These are phyloP conservation scores for Pseudopyricularia javanii DNA, from an alignment of 2,329 filamentous ascomycete genomes.

Conservation along the genomic window DNA sequence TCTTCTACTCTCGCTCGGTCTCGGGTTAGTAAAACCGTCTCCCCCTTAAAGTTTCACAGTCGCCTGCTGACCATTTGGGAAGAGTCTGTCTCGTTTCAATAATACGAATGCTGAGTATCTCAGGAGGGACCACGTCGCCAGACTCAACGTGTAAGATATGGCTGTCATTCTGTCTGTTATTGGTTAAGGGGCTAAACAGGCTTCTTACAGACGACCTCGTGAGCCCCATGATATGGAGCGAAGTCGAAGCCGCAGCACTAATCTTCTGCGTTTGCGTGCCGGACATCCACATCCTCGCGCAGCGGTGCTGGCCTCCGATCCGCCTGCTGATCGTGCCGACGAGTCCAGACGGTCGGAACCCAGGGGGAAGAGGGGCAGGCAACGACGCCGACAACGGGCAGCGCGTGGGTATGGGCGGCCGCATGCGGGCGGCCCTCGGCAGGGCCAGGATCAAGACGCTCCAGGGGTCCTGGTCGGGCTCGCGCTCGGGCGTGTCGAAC, in stretches of 20 bases:
- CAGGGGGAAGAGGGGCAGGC: neutral
- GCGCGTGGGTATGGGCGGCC: neutral
- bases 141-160: constrained; percentile 4
- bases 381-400: neutral
- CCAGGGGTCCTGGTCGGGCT: neutral
- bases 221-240: constrained; percentile 5
- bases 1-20: neutral
- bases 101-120: neutral
- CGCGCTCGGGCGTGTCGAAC: neutral
- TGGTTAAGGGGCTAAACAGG: neutral
- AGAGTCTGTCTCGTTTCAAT: constrained; percentile 2
- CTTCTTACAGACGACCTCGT: constrained; percentile 1
- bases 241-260: constrained; percentile 4
- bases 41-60: neutral
- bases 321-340: neutral
- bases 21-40: neutral
- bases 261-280: constrained; percentile 6
- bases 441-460: neutral
- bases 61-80: neutral
- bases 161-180: neutral
- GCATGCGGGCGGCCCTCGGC: neutral
- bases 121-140: neutral
- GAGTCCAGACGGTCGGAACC: neutral
- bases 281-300: constrained; percentile 1
- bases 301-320: neutral